Percentiles rank a stretch among this genome's conserved stretches.
Evolutionary conservation across 2,329 filamentous ascomycete species (phyloP).

Genomic region (Myriosclerotinia scirpicola): DNA sequence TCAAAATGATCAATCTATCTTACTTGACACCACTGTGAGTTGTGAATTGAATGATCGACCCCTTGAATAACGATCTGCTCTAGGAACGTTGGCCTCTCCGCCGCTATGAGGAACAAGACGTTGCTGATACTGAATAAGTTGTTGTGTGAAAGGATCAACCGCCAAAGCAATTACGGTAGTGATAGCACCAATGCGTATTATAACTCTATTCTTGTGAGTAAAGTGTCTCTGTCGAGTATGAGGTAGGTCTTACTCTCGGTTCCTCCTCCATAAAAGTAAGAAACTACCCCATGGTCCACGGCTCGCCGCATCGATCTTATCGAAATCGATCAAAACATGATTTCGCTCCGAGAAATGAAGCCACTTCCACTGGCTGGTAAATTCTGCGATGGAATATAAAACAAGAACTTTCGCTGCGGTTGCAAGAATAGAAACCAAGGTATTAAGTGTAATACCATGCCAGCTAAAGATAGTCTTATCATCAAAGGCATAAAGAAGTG

Average conservation of each 20-base stretch:
- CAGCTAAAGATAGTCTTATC: constrained; percentile 2
- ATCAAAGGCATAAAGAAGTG: constrained; percentile 7
- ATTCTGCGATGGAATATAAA: constrained; percentile 11
- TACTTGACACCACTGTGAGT: constrained; percentile 4
- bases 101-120: not conserved
- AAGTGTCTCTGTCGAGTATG: not conserved
- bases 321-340: constrained; percentile 3
- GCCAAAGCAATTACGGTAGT: constrained; percentile 9
- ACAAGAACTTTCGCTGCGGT: constrained; percentile 15
- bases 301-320: constrained; percentile 14
- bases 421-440: constrained; percentile 12
- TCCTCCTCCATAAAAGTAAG: constrained; percentile 11
- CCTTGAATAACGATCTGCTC: constrained; percentile 8
- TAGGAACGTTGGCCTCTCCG: not conserved
- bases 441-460: constrained; percentile 13
- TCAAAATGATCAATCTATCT: not conserved
- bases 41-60: not conserved
- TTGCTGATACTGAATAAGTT: constrained; percentile 12
- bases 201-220: constrained; percentile 10
- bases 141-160: constrained; percentile 13
- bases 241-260: constrained; percentile 1
- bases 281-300: constrained; percentile 16
- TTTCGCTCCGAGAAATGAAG: constrained; percentile 11
- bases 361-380: constrained; percentile 16
- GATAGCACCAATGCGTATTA: constrained; percentile 12